These are phyloP conservation scores for Eragrostis curvula DNA, from an alignment of 176 grass and related monocot species.

Conservation along the genomic window DNA sequence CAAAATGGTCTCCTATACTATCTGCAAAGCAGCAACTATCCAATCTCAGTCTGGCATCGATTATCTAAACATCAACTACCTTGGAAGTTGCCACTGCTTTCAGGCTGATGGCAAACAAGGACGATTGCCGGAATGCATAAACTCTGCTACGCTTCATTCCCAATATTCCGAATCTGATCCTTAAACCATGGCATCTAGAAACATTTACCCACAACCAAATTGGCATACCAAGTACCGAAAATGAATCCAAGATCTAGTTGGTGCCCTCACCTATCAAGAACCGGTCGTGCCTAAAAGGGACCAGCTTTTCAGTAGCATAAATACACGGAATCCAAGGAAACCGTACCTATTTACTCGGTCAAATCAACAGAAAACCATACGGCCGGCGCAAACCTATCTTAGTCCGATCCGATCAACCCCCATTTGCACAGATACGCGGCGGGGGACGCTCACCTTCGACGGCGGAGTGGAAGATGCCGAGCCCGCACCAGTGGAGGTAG, in stretches of 20 bases:
- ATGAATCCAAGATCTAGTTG: constrained; percentile 21
- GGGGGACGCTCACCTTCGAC: constrained; percentile 69
- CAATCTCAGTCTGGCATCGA: neutral
- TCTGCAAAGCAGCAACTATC: neutral
- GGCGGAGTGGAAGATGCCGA: constrained; percentile 98
- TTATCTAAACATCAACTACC: neutral
- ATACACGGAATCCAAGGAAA: neutral
- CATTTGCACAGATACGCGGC: neutral
- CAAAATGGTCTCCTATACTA: neutral
- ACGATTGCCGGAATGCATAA: too few relatives aligned
- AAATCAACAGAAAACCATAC: neutral
- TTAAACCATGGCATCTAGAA: neutral
- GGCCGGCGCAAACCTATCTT: neutral
- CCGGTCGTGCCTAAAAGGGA: neutral
- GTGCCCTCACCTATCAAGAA: neutral
- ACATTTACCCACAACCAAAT: neutral
- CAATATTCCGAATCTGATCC: neutral
- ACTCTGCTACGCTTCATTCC: neutral
- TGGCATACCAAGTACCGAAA: neutral
- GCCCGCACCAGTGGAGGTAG: constrained; percentile 89
- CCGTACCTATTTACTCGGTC: neutral
- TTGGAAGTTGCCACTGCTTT: neutral
- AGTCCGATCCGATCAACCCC: neutral
- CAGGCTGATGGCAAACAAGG: neutral
- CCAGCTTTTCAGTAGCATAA: neutral